Conservation (phyloP, 805 yeast species). For the Zygosaccharomyces pseudorouxii region DNA sequence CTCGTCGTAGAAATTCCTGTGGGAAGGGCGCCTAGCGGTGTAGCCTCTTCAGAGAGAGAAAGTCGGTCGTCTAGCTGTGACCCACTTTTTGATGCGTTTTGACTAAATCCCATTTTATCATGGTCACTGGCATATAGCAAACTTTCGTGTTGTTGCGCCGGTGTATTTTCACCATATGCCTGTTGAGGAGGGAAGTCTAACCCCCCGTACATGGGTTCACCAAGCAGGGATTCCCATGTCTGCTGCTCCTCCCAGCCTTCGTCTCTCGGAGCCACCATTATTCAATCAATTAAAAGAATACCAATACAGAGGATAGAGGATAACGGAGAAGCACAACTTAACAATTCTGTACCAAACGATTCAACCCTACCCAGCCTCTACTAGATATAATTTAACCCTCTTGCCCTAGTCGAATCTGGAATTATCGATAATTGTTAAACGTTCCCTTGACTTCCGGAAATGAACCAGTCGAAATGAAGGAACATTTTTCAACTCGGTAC, state of each 20-base stretch:
- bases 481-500: no score
- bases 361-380: not conserved
- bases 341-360: not conserved
- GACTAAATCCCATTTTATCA: not conserved
- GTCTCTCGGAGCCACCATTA: not conserved
- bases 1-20: not conserved
- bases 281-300: not conserved
- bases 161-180: slow-evolving; percentile 14
- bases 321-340: not conserved
- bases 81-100: not conserved
- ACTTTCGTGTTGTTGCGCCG: slow-evolving; percentile 27
- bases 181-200: slow-evolving; percentile 2
- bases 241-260: slow-evolving; percentile 7
- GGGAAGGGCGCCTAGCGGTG: not conserved
- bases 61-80: not conserved
- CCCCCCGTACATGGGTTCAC: slow-evolving; percentile 4
- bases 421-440: no score
- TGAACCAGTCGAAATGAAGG: no score
- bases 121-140: slow-evolving; percentile 14
- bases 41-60: not conserved
- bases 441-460: no score
- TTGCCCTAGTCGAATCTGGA: not conserved
- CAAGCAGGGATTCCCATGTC: slow-evolving; percentile 8
- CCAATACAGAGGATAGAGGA: no score
- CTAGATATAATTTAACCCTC: not conserved